Evolutionary conservation across 768 basidiomycete genomes (phyloP).

Genomic region (Hemileccinum impolitum): DNA sequence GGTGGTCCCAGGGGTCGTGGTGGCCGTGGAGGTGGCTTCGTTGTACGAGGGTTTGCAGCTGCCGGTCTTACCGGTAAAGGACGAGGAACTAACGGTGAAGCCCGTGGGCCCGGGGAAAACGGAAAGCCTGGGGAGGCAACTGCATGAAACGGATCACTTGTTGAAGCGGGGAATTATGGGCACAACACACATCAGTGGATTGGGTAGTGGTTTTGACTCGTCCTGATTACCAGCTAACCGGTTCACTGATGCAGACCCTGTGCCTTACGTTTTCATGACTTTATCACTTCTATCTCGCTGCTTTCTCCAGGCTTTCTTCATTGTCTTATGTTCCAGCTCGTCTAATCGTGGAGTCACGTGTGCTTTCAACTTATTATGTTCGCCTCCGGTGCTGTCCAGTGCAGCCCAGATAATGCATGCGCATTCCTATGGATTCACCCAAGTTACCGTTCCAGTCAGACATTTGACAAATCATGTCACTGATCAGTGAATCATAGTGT

Average conservation of each 20-base stretch:
- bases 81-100: constrained; percentile 29
- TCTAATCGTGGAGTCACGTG: constrained; percentile 20
- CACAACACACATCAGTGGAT: background rate
- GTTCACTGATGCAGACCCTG: constrained; percentile 7
- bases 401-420: constrained; percentile 19
- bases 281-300: constrained; percentile 7
- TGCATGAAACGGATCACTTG: constrained; percentile 20
- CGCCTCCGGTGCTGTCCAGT: constrained; percentile 13
- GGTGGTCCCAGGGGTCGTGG: constrained; percentile 56
- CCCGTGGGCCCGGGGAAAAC: constrained; percentile 28
- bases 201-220: no score
- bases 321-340: constrained; percentile 11
- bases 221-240: no score
- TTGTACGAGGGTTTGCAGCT: constrained; percentile 62
- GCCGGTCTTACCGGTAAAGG: constrained; percentile 55
- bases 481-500: no score
- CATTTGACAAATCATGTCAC: no score
- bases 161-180: constrained; percentile 18
- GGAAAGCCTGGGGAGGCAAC: constrained; percentile 22
- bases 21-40: constrained; percentile 46
- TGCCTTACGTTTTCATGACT: constrained; percentile 20
- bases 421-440: constrained; percentile 14
- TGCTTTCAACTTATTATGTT: constrained; percentile 23
- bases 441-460: background rate
- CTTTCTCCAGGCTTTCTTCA: constrained; percentile 8